Conservation (phyloP, 2,329 filamentous ascomycete species). For the Trichoderma sp. region DNA sequence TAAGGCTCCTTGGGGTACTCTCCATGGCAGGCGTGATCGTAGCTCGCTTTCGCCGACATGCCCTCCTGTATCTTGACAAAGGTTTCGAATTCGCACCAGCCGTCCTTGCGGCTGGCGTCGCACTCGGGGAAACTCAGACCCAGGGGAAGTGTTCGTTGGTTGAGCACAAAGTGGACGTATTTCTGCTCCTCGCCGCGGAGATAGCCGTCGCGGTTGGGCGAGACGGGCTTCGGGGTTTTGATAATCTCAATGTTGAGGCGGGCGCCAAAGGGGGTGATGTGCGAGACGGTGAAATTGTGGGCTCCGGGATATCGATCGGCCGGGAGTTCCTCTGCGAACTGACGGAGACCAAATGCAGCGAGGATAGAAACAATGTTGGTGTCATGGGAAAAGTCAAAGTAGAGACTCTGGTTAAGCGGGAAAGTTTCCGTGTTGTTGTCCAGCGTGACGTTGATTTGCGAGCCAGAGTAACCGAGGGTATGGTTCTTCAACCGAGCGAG, state of each 20-base stretch:
- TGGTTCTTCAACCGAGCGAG: conserved; percentile 68
- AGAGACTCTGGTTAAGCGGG: conserved; percentile 68
- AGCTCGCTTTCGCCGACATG: conserved; percentile 57
- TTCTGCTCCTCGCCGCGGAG: conserved; percentile 52
- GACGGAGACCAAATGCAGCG: conserved; percentile 67
- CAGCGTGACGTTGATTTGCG: conserved; percentile 66
- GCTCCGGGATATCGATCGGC: conserved; percentile 51
- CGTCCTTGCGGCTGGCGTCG: conserved; percentile 59
- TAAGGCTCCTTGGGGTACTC: conserved; percentile 40
- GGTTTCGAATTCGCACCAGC: conserved; percentile 71
- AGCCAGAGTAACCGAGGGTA: conserved; percentile 55
- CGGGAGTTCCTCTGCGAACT: conserved; percentile 62
- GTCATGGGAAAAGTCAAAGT: conserved; percentile 77
- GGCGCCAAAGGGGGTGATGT: conserved; percentile 69
- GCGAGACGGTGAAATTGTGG: conserved; percentile 62
- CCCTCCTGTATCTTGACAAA: conserved; percentile 62
- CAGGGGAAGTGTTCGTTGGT: conserved; percentile 69
- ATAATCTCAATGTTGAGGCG: conserved; percentile 74
- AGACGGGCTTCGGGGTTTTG: conserved; percentile 60
- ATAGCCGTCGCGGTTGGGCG: conserved; percentile 53
- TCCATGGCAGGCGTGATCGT: conserved; percentile 64
- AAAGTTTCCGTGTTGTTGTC: conserved; percentile 67
- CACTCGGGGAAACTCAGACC: conserved; percentile 64
- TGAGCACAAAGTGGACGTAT: conserved; percentile 72
- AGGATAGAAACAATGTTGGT: conserved; percentile 69